A percentile compares a stretch with the other conserved stretches of the same genome.
Evolutionary conservation across 371 early-diverging fungal genomes (phyloP).

Genomic region (Lichtheimia hyalospora): DNA sequence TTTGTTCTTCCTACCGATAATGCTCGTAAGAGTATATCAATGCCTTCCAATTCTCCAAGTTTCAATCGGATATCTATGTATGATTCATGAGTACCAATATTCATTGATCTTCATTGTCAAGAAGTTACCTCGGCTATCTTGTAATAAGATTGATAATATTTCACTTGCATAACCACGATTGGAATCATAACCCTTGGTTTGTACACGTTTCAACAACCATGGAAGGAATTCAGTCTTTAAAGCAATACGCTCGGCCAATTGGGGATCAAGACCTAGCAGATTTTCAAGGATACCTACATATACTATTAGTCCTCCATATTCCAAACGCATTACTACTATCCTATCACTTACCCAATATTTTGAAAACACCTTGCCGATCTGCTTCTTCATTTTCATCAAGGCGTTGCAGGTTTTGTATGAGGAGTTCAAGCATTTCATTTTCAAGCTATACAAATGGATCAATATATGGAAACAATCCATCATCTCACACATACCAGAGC

Average conservation of each 20-base stretch:
- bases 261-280: conserved; percentile 71
- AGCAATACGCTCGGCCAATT: conserved; percentile 66
- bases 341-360: conserved; percentile 59
- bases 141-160: conserved; percentile 81
- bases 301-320: neutral
- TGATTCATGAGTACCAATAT: neutral
- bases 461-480: neutral
- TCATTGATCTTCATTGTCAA: neutral
- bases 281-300: conserved; percentile 80
- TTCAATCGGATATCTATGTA: conserved; percentile 61
- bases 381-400: conserved; percentile 77
- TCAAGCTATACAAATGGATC: conserved; percentile 47
- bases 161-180: conserved; percentile 88
- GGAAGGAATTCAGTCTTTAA: conserved; percentile 62
- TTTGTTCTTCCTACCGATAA: conserved; percentile 46
- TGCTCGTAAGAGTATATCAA: conserved; percentile 71
- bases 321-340: neutral
- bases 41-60: conserved; percentile 63
- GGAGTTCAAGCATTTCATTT: conserved; percentile 69
- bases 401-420: conserved; percentile 79
- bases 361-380: conserved; percentile 88
- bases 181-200: conserved; percentile 62
- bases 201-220: conserved; percentile 75
- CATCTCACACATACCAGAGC: conserved; percentile 53
- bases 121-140: conserved; percentile 59